phyloP scores from a whole-genome alignment of 2,329 filamentous ascomycete species.

The Pseudonectria buxi region DNA sequence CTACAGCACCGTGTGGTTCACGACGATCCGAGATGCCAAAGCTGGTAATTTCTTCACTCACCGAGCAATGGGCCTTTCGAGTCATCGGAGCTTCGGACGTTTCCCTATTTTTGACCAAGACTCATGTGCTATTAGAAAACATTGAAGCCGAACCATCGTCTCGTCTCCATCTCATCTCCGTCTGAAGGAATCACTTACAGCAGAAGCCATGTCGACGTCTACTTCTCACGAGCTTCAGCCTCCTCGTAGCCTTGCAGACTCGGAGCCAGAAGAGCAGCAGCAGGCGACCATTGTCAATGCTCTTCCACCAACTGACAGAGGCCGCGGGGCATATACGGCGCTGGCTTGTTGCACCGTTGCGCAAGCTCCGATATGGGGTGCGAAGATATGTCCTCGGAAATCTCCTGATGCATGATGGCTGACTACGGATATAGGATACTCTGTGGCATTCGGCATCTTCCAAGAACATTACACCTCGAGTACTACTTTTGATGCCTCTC shows the following conservation, averaged over 20 bases:
- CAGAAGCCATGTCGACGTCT: no score
- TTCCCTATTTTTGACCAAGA: no score
- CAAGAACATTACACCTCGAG: constrained; percentile 58
- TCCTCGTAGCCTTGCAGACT: constrained; percentile 1
- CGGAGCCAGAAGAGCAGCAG: not conserved
- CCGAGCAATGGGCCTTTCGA: no score
- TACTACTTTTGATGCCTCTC: constrained; percentile 45
- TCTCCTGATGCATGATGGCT: not conserved
- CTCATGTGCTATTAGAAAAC: no score
- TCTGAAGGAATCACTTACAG: no score
- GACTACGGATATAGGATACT: constrained; percentile 16
- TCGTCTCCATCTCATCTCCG: no score
- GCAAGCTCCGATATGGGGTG: constrained; percentile 29
- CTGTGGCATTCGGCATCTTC: constrained; percentile 55
- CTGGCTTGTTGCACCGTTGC: constrained; percentile 25
- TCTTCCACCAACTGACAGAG: constrained; percentile 24
- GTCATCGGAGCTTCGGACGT: no score
- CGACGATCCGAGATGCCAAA: no score
- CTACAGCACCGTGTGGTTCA: no score
- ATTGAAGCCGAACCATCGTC: no score
- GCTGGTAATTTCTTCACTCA: no score
- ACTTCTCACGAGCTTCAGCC: constrained; percentile 9
- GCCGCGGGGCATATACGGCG: constrained; percentile 22
- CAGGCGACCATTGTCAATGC: constrained; percentile 5
- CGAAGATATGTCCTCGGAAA: not conserved